Evolutionary conservation across 176 grass and related monocot species (phyloP).

Genomic region (Carex myosuroides): DNA sequence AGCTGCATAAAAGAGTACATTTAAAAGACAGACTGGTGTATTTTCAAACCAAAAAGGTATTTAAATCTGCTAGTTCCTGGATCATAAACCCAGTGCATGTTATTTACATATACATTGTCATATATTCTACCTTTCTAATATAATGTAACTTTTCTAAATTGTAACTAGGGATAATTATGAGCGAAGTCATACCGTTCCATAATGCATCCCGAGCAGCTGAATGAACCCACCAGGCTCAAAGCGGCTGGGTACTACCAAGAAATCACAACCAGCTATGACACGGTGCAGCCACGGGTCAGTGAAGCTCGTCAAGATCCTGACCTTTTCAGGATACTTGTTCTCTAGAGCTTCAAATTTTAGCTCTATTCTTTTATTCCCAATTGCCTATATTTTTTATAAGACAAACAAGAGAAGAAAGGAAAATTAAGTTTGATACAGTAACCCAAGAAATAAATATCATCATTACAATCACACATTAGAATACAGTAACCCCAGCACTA

Average conservation of each 20-base stretch:
- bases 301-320: conserved; percentile 58
- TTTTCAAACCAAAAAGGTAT: not conserved
- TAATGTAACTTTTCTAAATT: not conserved
- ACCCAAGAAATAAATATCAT: too few relatives aligned
- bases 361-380: conserved; percentile 80
- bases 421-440: not conserved
- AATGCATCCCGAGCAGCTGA: conserved; percentile 80
- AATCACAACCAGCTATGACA: conserved; percentile 76
- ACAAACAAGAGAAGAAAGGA: not conserved
- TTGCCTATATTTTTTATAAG: conserved; percentile 36
- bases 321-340: conserved; percentile 44
- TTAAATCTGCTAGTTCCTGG: not conserved
- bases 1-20: conserved; percentile 29
- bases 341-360: conserved; percentile 29
- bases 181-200: conserved; percentile 44
- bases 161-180: not conserved
- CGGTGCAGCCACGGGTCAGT: conserved; percentile 50
- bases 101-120: not conserved
- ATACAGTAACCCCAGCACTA: not conserved
- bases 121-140: not conserved
- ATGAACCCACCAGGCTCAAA: conserved; percentile 89
- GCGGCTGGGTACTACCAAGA: conserved; percentile 58
- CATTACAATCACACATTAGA: not conserved
- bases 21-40: not conserved
- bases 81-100: not conserved